A percentile compares a stretch with the other conserved stretches of the same genome.
These are phyloP conservation scores for Sordariomycetes sp. DNA, from an alignment of 2,329 filamentous ascomycete genomes.

Conservation along the genomic window DNA sequence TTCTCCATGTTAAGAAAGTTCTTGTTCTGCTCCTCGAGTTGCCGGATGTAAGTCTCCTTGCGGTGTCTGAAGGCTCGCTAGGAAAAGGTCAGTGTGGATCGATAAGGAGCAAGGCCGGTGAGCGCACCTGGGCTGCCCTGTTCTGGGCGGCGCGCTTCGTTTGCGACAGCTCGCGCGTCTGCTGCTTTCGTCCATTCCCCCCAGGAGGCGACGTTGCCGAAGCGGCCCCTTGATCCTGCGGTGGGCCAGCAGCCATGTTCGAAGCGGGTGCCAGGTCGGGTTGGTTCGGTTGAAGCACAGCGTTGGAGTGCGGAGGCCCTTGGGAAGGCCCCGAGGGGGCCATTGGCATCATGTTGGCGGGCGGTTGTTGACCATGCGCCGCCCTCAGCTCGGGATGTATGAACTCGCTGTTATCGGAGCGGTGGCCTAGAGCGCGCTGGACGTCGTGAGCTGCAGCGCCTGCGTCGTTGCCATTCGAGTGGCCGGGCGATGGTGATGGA, in stretches of 20 bases:
- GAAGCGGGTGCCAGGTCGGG: slow-evolving; percentile 18
- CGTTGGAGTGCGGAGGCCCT: slow-evolving; percentile 14
- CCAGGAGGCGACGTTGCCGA: slow-evolving; percentile 11
- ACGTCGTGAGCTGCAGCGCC: slow-evolving; percentile 23
- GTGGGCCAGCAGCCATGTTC: too few relatives aligned
- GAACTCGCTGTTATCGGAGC: slow-evolving; percentile 30
- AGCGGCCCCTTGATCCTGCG: too few relatives aligned
- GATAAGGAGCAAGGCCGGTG: not conserved
- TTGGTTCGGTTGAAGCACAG: slow-evolving; percentile 13
- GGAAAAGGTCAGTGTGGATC: not conserved
- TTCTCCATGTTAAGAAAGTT: slow-evolving; percentile 69
- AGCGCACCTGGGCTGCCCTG: slow-evolving; percentile 82
- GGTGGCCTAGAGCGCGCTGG: slow-evolving; percentile 18
- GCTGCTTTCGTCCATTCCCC: slow-evolving; percentile 42
- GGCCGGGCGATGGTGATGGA: slow-evolving; percentile 17
- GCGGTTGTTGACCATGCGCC: slow-evolving; percentile 8
- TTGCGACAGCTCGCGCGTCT: slow-evolving; percentile 84
- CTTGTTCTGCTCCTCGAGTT: slow-evolving; percentile 87
- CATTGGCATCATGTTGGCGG: slow-evolving; percentile 28
- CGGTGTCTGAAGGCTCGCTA: slow-evolving; percentile 94
- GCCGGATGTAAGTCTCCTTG: slow-evolving; percentile 97
- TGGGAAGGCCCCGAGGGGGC: slow-evolving; percentile 17
- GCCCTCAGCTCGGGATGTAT: slow-evolving; percentile 38
- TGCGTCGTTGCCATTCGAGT: slow-evolving; percentile 37
- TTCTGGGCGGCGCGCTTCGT: slow-evolving; percentile 97